Conservation (phyloP, 2,329 filamentous ascomycete genomes). For the Claviceps lovelessii region DNA sequence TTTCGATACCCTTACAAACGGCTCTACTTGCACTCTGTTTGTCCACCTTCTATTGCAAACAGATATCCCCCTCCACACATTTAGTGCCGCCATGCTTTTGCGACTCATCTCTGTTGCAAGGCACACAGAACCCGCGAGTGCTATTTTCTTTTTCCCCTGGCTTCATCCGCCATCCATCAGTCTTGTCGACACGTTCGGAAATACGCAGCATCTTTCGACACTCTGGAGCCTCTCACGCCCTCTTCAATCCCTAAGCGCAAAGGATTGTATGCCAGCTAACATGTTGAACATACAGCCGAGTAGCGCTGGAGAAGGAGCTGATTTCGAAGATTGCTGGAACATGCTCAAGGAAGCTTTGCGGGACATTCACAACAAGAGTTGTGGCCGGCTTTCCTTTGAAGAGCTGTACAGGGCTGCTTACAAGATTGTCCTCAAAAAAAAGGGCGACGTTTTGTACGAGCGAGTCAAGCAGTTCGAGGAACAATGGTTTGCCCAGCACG, state of each 20-base stretch:
- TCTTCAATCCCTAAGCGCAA: not conserved
- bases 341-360: constrained; percentile 61
- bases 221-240: not conserved
- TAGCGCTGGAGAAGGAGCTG: constrained; percentile 42
- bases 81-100: not conserved
- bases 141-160: not conserved
- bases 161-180: not conserved
- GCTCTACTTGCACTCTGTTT: not conserved
- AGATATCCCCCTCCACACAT: not conserved
- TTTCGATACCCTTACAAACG: not conserved
- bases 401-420: constrained; percentile 89
- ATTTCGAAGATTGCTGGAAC: constrained; percentile 78
- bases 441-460: constrained; percentile 68
- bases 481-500: constrained; percentile 61
- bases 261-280: constrained; percentile 9
- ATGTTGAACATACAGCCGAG: constrained; percentile 15
- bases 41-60: not conserved
- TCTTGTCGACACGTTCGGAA: not conserved
- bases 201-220: not conserved
- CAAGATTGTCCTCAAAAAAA: constrained; percentile 81
- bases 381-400: constrained; percentile 82
- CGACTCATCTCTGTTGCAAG: not conserved
- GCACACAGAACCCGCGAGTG: not conserved
- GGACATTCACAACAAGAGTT: constrained; percentile 87
- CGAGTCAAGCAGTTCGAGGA: constrained; percentile 69